Evolutionary conservation across 345 rosid species (phyloP), one percentile per base, ranked within the genome.

Genomic region (Stellera chamaejasme): DNA sequence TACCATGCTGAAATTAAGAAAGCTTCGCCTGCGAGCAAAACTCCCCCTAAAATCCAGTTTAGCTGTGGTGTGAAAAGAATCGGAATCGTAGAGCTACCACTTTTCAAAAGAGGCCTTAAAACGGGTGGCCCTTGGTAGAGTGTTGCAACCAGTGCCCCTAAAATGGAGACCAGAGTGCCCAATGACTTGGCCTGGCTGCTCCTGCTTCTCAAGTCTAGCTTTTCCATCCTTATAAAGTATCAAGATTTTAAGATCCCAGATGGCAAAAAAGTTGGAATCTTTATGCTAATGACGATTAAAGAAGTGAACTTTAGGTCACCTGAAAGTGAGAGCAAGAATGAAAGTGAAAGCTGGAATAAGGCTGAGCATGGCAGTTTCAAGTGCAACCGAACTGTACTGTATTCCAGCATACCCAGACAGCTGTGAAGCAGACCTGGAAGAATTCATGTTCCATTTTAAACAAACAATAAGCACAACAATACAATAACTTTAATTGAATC

Each of bases 71-170:
- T 44, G 57, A 58, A 61, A 58, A 61, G 60, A n/a, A 1, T n/a
- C 51, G 0, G 44, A n/a, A 1, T n/a, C 51, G 0, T 36, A 0
- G 41, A n/a, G 11, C 47, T 58, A 16, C 62, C 57, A 43, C 52
- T 32, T 8, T 32, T 32, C 27, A 70, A 61, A 43, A 71, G 60
- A 45, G 70, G 45, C 26, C 45, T 54, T n/a, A 63, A 19, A 43
- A 79, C 41, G 48, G 69, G 62, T 15, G 81, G 78, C 2, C 92
- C 95, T 61, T 79, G 75, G 65, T 81, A 83, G 39, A 77, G 79
- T 48, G 88, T 83, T 32, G 79, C 77, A n/a, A 76, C 58, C 15
- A 86, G 79, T 56, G 92, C 92, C 27, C 92, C 92, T 11, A 60
- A 27, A 16, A 80, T 74, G 0, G 86, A 80, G 28, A 79, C 70